These are phyloP conservation scores for Entrophospora sp. DNA, from an alignment of 192 early-diverging fungal species.

Conservation along the genomic window DNA sequence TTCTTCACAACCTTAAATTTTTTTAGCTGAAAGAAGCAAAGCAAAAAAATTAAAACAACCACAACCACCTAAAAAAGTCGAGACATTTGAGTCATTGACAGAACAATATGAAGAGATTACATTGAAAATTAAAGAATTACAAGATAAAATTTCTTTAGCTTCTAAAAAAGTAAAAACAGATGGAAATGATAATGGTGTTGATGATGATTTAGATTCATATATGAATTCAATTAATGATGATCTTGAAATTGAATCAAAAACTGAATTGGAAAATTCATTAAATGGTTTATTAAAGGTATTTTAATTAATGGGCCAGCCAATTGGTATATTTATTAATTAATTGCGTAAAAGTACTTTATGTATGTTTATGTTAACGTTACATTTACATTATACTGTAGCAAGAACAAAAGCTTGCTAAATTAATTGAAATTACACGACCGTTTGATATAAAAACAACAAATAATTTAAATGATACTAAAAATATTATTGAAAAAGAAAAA, in stretches of 20 bases:
- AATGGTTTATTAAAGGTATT: constrained; percentile 39
- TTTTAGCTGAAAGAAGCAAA: no score
- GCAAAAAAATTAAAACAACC: constrained; percentile 15
- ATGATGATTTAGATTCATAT: constrained; percentile 57
- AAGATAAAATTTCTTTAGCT: constrained; percentile 16
- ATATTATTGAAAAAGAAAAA: background rate
- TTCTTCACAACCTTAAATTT: no score
- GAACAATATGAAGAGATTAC: constrained; percentile 16
- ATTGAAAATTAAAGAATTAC: constrained; percentile 26
- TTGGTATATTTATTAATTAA: background rate
- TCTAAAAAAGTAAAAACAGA: constrained; percentile 1
- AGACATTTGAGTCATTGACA: constrained; percentile 59
- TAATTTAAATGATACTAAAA: background rate
- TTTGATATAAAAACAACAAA: constrained; percentile 28
- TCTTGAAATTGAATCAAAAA: constrained; percentile 31
- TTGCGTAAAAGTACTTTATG: background rate
- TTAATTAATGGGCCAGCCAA: background rate
- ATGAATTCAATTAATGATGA: constrained; percentile 47
- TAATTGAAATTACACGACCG: constrained; percentile 44
- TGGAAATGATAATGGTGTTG: constrained; percentile 23
- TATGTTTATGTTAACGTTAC: background rate
- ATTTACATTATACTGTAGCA: constrained; percentile 22
- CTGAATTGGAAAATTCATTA: constrained; percentile 33
- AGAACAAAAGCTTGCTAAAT: constrained; percentile 26
- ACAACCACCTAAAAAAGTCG: constrained; percentile 35